Conservation (phyloP, 2,329 filamentous ascomycete species). For the Raffaelea deltoideospora region DNA sequence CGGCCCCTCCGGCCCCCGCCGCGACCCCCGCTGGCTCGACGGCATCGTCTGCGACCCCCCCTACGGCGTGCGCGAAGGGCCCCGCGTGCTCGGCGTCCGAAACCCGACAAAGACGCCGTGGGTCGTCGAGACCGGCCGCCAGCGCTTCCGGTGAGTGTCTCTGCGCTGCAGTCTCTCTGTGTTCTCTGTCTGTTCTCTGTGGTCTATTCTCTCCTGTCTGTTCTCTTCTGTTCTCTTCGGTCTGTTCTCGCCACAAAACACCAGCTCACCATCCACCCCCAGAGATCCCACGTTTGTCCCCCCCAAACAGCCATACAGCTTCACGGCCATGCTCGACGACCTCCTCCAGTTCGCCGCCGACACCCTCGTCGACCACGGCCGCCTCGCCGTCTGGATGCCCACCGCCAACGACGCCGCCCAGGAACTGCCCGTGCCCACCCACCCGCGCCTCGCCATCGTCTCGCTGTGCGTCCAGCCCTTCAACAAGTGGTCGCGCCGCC, state of each 20-base stretch:
- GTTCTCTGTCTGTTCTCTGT: too few species aligned
- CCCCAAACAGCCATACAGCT: conserved; percentile 85
- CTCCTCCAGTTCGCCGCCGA: conserved; percentile 69
- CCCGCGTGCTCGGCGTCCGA: conserved; percentile 70
- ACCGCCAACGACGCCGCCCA: conserved; percentile 67
- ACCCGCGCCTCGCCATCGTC: conserved; percentile 60
- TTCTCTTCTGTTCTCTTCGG: background rate
- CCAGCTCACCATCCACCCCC: background rate
- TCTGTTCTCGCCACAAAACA: background rate
- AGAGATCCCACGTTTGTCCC: conserved; percentile 52
- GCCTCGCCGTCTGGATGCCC: conserved; percentile 94
- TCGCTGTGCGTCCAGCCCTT: conserved; percentile 74
- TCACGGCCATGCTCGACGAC: conserved; percentile 77
- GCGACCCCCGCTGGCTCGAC: conserved; percentile 55
- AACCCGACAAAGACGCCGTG: conserved; percentile 45
- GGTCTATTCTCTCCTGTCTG: background rate
- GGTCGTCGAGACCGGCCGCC: conserved; percentile 53
- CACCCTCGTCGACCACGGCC: conserved; percentile 62
- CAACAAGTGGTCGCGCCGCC: conserved; percentile 78
- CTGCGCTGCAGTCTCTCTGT: too few species aligned
- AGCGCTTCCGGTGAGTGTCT: conserved; percentile 48
- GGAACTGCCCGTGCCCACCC: conserved; percentile 61
- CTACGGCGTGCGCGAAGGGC: conserved; percentile 83
- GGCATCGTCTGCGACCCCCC: conserved; percentile 92
- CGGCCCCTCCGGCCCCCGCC: conserved; percentile 4